These are phyloP conservation scores for Sporothrix protearum DNA, from an alignment of 2,329 filamentous ascomycete species.

Conservation along the genomic window DNA sequence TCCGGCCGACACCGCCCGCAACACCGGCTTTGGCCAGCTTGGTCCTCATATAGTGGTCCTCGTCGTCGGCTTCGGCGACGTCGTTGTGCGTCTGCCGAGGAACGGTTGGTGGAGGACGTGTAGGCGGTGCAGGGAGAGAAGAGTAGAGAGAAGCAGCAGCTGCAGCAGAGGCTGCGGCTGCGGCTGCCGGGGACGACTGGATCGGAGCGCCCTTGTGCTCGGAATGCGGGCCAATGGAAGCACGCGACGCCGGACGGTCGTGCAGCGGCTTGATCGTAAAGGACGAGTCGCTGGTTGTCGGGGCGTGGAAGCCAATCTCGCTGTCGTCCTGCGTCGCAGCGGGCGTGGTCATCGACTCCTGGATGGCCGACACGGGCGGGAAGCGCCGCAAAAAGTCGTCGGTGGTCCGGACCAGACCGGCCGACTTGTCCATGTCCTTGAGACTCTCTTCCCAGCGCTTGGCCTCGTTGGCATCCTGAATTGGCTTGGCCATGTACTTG, in stretches of 20 bases:
- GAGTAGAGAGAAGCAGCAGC: conserved; percentile 42
- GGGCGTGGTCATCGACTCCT: conserved; percentile 57
- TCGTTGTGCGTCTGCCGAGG: conserved; percentile 76
- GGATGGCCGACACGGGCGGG: conserved; percentile 63
- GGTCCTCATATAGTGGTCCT: conserved; percentile 40
- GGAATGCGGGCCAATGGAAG: background rate
- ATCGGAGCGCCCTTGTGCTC: background rate
- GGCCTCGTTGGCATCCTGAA: conserved; percentile 73
- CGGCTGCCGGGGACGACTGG: conserved; percentile 25
- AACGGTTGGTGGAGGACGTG: conserved; percentile 64
- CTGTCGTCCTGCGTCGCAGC: conserved; percentile 24
- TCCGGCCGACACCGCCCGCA: conserved; percentile 32
- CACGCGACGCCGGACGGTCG: conserved; percentile 19
- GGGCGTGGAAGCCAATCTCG: conserved; percentile 9
- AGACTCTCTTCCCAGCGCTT: conserved; percentile 75
- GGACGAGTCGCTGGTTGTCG: background rate
- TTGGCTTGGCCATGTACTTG: conserved; percentile 57
- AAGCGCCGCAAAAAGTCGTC: conserved; percentile 83
- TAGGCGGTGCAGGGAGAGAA: conserved; percentile 55
- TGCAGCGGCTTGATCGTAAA: background rate
- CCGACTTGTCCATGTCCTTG: conserved; percentile 48
- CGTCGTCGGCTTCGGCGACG: conserved; percentile 47
- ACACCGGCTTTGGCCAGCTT: conserved; percentile 39
- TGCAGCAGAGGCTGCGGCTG: conserved; percentile 32
- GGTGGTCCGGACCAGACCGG: conserved; percentile 62